A percentile compares a stretch with the other conserved stretches of the same genome.
phyloP scores from a whole-genome alignment of 805 yeast genomes.

The Tetrapisispora namnaoensis region DNA sequence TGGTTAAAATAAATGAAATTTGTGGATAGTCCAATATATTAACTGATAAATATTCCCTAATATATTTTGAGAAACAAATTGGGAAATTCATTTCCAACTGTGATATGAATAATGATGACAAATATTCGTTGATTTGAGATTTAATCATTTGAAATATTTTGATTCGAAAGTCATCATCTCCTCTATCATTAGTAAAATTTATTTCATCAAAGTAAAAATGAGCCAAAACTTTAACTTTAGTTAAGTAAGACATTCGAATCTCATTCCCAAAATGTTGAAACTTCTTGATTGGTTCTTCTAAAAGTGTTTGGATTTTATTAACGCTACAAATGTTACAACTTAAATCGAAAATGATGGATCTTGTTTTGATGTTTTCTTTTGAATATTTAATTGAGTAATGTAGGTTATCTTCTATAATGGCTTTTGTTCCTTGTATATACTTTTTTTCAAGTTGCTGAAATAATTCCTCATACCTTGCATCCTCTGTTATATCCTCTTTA shows the following conservation, averaged over 20 bases:
- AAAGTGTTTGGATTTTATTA: constrained; percentile 7
- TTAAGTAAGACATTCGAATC: constrained; percentile 1
- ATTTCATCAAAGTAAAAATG: not conserved
- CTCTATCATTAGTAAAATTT: not conserved
- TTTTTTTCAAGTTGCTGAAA: not conserved
- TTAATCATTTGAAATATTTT: not conserved
- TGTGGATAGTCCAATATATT: constrained; percentile 20
- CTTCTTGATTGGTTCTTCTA: constrained; percentile 8
- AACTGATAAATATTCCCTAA: constrained; percentile 14
- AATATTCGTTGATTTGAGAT: constrained; percentile 19
- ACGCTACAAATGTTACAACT: constrained; percentile 9
- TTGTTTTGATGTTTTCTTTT: not conserved
- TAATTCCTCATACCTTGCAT: not conserved
- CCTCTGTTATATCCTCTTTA: not conserved
- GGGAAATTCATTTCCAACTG: constrained; percentile 31
- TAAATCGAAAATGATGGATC: not conserved
- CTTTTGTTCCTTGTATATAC: not conserved
- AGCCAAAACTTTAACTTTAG: not conserved
- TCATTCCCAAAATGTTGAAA: constrained; percentile 3
- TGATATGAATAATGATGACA: constrained; percentile 22
- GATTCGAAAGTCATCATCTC: not conserved
- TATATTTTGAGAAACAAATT: constrained; percentile 22
- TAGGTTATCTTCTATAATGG: not conserved
- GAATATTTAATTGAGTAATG: not conserved
- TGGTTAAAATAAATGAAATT: constrained; percentile 20